phyloP scores from a whole-genome alignment of 306 rosid species.

The Quillaja saponaria region DNA sequence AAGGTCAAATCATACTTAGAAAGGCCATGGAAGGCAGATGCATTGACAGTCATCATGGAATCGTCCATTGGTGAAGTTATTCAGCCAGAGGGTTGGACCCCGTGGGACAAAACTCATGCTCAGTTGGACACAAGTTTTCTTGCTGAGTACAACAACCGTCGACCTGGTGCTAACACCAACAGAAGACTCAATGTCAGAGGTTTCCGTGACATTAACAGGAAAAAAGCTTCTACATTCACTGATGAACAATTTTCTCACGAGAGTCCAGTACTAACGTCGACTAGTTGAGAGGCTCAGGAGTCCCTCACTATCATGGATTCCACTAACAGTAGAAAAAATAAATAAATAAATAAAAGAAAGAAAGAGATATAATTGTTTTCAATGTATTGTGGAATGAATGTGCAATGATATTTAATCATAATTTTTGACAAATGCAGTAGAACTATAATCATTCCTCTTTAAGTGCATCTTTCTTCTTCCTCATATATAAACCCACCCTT shows the following conservation, averaged over 20 bases:
- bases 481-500: no score
- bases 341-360: no score
- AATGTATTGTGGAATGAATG: no score
- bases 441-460: no score
- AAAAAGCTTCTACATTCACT: slow-evolving; percentile 41
- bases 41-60: slow-evolving; percentile 55
- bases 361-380: no score
- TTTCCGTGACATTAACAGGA: slow-evolving; percentile 29
- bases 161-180: slow-evolving; percentile 46
- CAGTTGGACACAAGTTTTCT: slow-evolving; percentile 39
- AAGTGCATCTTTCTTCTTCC: no score
- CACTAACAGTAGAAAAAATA: background rate
- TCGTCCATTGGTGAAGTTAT: slow-evolving; percentile 44
- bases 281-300: slow-evolving; percentile 22
- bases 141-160: slow-evolving; percentile 56
- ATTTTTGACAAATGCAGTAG: no score
- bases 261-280: no score
- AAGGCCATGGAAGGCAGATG: slow-evolving; percentile 59
- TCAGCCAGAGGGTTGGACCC: slow-evolving; percentile 36
- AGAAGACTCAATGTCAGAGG: slow-evolving; percentile 49
- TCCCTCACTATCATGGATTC: background rate
- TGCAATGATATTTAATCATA: no score
- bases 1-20: slow-evolving; percentile 45
- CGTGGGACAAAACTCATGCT: slow-evolving; percentile 36
- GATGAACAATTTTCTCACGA: slow-evolving; percentile 25